Base-by-base conservation (phyloP, 805 yeast species). In the Lipomyces lipofer region DNA sequence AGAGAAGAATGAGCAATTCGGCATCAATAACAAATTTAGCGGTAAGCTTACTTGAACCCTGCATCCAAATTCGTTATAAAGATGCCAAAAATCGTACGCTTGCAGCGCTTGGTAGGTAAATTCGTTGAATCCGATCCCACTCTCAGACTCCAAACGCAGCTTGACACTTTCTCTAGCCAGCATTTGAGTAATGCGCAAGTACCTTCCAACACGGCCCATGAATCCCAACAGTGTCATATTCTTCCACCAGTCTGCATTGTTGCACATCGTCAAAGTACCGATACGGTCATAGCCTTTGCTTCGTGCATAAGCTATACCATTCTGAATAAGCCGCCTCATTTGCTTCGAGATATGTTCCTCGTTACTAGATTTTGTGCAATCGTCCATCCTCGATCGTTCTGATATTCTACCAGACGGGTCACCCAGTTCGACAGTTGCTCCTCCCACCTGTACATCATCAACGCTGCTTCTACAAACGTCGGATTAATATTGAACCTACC, bases 361-460 rank as follows among this genome's bases (percentile, higher is more conserved):
- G 67, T 94, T 94, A 8, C 69, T 69, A 32, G 72, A 62, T 49
- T 92, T 73, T 5, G 73, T 76, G 1, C 72, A 67, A 3, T 73
- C 74, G n/a, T 74, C 82, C 75, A 91, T 77, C 13, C 71, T 73
- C 9, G 72, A 69, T 52, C 99, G 76, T 66, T 90, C 97, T 0
- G 91, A 81, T 0, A 78, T 73, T 63, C 97, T 77, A 0, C 98
- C 99, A 49, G 96, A 88, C 6, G 99, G 99, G 69, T 94, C 99
- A 6, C 99, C 99, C 1, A 94, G 96, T 10, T 80, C 79, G 7
- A 97, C 98, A 0, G 99, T 94, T 4, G 98, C 99, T 22, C 95
- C 96, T 17, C 96, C 96, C 15, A 63, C 51, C 63, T 59, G 21
- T 10, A 17, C 13, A 24, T 12, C 8, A 22, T 36, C 24, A 35